Percentiles rank a stretch among this genome's conserved stretches.
phyloP scores from a whole-genome alignment of 2,329 filamentous ascomycete species.

The Colletotrichum tabaci region DNA sequence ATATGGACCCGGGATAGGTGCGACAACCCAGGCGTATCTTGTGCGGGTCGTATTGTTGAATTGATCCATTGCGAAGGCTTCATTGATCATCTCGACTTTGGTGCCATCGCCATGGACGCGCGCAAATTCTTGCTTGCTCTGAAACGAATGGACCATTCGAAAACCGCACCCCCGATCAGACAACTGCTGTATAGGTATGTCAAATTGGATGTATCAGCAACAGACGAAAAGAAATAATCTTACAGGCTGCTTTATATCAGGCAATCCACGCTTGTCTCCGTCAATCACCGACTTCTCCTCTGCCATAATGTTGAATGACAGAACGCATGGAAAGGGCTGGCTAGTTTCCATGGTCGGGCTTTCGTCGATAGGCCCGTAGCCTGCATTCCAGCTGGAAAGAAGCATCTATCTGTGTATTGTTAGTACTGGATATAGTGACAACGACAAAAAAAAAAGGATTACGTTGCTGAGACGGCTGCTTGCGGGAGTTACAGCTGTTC shows the following conservation, averaged over 20 bases:
- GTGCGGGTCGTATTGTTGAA: slow-evolving; percentile 15
- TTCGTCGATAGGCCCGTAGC: slow-evolving; percentile 15
- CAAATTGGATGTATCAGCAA: neutral
- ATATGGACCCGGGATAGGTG: slow-evolving; percentile 11
- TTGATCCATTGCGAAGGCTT: neutral
- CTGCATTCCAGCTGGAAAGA: slow-evolving; percentile 2
- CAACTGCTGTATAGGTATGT: neutral
- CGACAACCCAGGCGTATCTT: slow-evolving; percentile 34
- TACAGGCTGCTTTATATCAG: neutral
- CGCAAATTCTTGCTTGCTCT: slow-evolving; percentile 24
- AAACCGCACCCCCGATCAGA: slow-evolving; percentile 13
- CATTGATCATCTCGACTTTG: slow-evolving; percentile 29
- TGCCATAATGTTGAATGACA: too few relatives aligned
- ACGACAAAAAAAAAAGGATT: too few relatives aligned
- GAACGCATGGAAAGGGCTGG: neutral
- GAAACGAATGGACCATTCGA: slow-evolving; percentile 37
- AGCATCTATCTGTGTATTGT: neutral
- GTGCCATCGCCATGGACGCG: slow-evolving; percentile 32
- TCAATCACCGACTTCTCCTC: neutral
- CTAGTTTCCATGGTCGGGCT: neutral
- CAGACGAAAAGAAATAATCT: neutral
- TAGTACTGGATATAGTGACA: neutral
- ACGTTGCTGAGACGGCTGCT: neutral
- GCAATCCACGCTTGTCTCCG: neutral
- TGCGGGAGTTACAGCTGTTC: neutral